phyloP scores from a whole-genome alignment of 2,329 filamentous ascomycete genomes.

The Elsinoe arachidis region DNA sequence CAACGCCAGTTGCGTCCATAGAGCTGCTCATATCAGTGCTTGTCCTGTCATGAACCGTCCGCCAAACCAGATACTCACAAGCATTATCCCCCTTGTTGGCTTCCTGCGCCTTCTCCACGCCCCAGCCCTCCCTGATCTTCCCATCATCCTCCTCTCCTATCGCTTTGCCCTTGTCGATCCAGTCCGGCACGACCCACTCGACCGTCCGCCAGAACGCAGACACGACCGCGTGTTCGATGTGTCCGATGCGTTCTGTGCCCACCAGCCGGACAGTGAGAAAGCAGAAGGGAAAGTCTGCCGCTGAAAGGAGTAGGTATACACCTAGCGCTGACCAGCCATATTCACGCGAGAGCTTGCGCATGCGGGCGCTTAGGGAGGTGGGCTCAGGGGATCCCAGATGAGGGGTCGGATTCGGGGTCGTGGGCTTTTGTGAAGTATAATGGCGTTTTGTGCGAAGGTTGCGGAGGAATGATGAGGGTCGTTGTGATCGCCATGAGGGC shows the following conservation, averaged over 20 bases:
- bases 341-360: constrained; percentile 79
- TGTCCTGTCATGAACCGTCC: background rate
- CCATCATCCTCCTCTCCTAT: constrained; percentile 20
- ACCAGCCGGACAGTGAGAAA: constrained; percentile 77
- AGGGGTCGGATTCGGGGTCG: constrained; percentile 28
- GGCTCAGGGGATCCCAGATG: constrained; percentile 23
- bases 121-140: constrained; percentile 18
- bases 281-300: constrained; percentile 89
- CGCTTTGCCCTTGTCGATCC: constrained; percentile 15
- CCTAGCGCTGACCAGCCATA: constrained; percentile 91
- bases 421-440: constrained; percentile 26
- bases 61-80: constrained; percentile 17
- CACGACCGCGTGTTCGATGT: constrained; percentile 60
- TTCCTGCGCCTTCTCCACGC: constrained; percentile 20
- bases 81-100: constrained; percentile 20
- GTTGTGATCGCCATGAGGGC: background rate
- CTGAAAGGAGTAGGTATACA: constrained; percentile 77
- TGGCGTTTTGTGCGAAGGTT: constrained; percentile 25
- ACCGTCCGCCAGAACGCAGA: constrained; percentile 51
- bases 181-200: constrained; percentile 48
- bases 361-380: constrained; percentile 47
- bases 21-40: constrained; percentile 35
- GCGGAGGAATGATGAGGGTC: constrained; percentile 13
- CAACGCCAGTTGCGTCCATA: constrained; percentile 80
- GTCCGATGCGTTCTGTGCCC: constrained; percentile 78